phyloP scores from a whole-genome alignment of 2,329 filamentous ascomycete genomes.

The Tympanopsis confertula region DNA sequence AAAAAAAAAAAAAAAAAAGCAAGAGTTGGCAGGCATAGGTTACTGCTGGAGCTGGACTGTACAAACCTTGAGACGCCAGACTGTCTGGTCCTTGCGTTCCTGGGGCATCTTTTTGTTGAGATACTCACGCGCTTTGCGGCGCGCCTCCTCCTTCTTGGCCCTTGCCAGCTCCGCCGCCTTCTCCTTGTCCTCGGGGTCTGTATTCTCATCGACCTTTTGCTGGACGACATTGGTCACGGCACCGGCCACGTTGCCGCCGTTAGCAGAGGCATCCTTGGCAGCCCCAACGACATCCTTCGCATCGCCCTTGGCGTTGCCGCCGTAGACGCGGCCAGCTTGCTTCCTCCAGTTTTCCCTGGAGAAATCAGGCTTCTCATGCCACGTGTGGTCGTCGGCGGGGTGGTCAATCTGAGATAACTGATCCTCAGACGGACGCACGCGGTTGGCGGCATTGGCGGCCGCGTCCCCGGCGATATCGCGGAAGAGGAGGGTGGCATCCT shows the following conservation, averaged over 20 bases:
- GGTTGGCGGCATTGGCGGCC: constrained; percentile 65
- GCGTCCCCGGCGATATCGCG: constrained; percentile 88
- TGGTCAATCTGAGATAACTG: constrained; percentile 65
- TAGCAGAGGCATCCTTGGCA: constrained; percentile 17
- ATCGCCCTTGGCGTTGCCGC: constrained; percentile 42
- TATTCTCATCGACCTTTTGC: constrained; percentile 37
- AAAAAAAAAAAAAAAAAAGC: no score
- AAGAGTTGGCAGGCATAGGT: no score
- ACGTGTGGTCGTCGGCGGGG: constrained; percentile 86
- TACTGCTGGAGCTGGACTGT: no score
- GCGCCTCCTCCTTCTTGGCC: neutral
- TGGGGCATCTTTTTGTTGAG: constrained; percentile 76
- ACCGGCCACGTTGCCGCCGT: constrained; percentile 11
- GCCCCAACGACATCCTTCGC: constrained; percentile 39
- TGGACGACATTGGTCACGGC: constrained; percentile 16
- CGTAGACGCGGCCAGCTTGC: constrained; percentile 39
- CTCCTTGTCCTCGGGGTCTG: constrained; percentile 48
- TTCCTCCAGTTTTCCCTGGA: constrained; percentile 56
- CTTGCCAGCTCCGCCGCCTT: constrained; percentile 32
- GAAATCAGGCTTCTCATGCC: constrained; percentile 77
- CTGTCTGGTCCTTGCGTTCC: constrained; percentile 82
- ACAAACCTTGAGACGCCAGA: constrained; percentile 65
- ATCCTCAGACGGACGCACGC: constrained; percentile 68
- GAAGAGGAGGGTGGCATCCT: constrained; percentile 67
- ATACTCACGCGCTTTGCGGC: constrained; percentile 42